Evolutionary conservation across 2,329 filamentous ascomycete genomes (phyloP).

Genomic region (Exophiala sp.): DNA sequence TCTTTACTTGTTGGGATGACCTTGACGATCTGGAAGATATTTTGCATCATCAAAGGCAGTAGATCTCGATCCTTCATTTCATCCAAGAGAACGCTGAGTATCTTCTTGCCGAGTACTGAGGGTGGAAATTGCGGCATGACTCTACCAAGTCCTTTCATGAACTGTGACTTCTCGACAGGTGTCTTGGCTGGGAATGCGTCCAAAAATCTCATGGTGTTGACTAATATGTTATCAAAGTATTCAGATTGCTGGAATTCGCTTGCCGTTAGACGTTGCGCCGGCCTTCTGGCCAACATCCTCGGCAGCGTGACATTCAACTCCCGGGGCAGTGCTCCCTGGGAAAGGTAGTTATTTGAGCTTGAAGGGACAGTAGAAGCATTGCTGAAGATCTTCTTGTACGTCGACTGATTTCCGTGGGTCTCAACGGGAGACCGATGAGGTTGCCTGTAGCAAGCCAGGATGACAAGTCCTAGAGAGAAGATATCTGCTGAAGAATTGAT

Average conservation of each 20-base stretch:
- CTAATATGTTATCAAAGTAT: constrained; percentile 95
- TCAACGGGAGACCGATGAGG: constrained; percentile 86
- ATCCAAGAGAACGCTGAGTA: constrained; percentile 82
- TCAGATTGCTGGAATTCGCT: constrained; percentile 90
- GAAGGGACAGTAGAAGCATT: constrained; percentile 76
- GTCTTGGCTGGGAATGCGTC: constrained; percentile 91
- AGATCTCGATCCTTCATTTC: constrained; percentile 91
- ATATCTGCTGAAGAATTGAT: constrained; percentile 82
- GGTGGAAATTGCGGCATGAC: constrained; percentile 90
- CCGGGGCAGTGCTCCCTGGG: constrained; percentile 71
- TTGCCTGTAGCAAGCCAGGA: constrained; percentile 89
- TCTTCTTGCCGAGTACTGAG: constrained; percentile 90
- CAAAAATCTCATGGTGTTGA: constrained; percentile 93
- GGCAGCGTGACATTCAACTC: constrained; percentile 78
- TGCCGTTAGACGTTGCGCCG: constrained; percentile 81
- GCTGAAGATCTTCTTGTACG: constrained; percentile 80
- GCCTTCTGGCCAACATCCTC: constrained; percentile 78
- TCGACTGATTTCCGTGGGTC: constrained; percentile 71
- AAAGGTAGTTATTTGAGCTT: constrained; percentile 78
- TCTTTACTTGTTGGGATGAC: constrained; percentile 73
- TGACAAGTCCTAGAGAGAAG: constrained; percentile 87
- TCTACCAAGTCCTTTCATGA: constrained; percentile 81
- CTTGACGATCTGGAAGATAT: constrained; percentile 84
- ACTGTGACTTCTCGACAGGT: constrained; percentile 81
- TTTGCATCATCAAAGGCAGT: constrained; percentile 79